Evolutionary conservation across 441 rosid species (phyloP).

Genomic region (Eruca vesicaria): DNA sequence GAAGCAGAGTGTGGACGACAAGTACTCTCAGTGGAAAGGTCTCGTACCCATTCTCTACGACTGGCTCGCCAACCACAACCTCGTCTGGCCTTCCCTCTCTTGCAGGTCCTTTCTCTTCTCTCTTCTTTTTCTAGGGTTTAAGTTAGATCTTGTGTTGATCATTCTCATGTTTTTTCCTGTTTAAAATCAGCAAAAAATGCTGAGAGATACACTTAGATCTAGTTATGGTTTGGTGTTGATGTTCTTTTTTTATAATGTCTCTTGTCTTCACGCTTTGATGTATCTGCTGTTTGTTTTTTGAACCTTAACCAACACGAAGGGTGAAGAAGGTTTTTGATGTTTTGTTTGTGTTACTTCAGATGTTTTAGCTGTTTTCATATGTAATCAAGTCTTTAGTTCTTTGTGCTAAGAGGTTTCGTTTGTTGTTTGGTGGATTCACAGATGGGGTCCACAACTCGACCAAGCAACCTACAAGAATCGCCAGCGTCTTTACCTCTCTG

Average conservation of each 20-base stretch:
- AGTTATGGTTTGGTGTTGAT: too few species aligned
- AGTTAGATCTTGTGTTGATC: too few species aligned
- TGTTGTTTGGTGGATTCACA: constrained; percentile 27
- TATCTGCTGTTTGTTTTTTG: too few species aligned
- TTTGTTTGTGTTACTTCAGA: constrained; percentile 5
- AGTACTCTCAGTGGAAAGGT: constrained; percentile 93
- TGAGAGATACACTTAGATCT: too few species aligned
- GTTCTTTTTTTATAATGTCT: not conserved
- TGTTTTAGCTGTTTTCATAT: constrained; percentile 10
- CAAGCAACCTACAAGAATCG: constrained; percentile 96
- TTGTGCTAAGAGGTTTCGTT: not conserved
- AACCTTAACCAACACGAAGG: too few species aligned
- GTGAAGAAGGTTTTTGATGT: too few species aligned
- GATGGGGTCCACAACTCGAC: constrained; percentile 99
- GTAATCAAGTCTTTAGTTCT: constrained; percentile 7
- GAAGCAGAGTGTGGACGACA: constrained; percentile 72
- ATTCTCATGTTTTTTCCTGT: too few species aligned
- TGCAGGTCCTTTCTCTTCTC: constrained; percentile 62
- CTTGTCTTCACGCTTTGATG: not conserved
- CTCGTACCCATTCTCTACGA: constrained; percentile 97
- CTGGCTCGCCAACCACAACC: constrained; percentile 98
- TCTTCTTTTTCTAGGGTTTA: constrained; percentile 23
- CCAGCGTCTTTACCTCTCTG: constrained; percentile 97
- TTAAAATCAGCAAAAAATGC: too few species aligned
- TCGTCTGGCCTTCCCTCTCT: constrained; percentile 99